Base-by-base conservation (phyloP, 345 rosid genomes). In the Erysimum cheiranthoides region DNA sequence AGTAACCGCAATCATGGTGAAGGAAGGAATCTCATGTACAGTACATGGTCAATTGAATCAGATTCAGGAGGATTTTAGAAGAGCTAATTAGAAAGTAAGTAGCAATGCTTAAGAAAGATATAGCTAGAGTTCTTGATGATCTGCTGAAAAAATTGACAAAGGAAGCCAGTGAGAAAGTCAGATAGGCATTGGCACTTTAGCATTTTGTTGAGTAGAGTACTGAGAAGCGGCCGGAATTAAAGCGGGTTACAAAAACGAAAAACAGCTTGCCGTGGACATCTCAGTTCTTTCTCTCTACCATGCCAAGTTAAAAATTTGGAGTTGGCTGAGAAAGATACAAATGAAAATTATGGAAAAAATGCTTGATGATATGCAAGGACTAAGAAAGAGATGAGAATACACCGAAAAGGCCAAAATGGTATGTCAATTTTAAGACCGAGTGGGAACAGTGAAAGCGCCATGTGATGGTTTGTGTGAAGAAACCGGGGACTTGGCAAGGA, bases 191-290 rank as follows among this genome's bases (percentile, higher is more conserved):
- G 88, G 87, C 82, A 82, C 93, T 96, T 52, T 96, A 85, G 80
- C 93, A 88, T 82, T 83, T 86, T 70, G 96, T 96, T 0, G 96
- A 87, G 84, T 89, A 91, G 80, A 68, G 83, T 77, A 87, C 85
- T 8, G 98, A 90, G 96, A 93, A 63, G 90, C 89, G 80, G 85
- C 88, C 1, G 98, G 88, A 66, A 89, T 93, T 16, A 96, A 88
- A 76, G 89, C 84, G 11, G 84, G 87, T 68, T 84, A 80, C 75
- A 83, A 81, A 83, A 89, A 88, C 85, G 92, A 89, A 82, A 86
- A 83, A 70, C 93, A 91, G 85, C 79, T 88, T 81, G 96, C 91
- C 56, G 31, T 82, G 81, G 94, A 87, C 80, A 91, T 88, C 60
- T 82, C 97, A 43, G 71, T 92, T 42, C 91, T 89, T 89, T 76